Evolutionary conservation across 768 basidiomycete genomes (phyloP), one percentile per base, ranked within the genome.

Genomic region (Amanita rimosa): DNA sequence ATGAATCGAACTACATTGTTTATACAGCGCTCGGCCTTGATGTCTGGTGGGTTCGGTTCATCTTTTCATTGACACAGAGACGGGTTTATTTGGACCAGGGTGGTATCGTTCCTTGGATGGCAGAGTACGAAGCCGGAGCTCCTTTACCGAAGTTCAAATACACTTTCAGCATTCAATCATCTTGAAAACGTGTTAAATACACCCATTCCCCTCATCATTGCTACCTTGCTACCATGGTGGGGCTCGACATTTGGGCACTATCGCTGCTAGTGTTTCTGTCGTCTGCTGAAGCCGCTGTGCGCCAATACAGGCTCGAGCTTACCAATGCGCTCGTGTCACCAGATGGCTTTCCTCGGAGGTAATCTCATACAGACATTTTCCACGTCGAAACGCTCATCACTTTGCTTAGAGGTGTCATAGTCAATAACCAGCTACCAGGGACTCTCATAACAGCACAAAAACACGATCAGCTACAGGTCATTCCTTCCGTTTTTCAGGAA

Each of bases 381-480:
- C 26, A 19, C 13, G 8, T 13, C 31, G 5, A 11, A 46, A 46
- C 22, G 14, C 44, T 46, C 44, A 44, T 16, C 16, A 8, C 17
- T 5, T 22, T 22, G 14, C n/a, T 13, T 36, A 48, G 47, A 2
- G 47, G n/a, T n/a, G 47, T 48, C 5, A 26, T 29, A 10, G 47
- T 39, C 10, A 48, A 48, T 16, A 21, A 35, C n/a, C 7, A 29
- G 6, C 21, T 39, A 8, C 64, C 64, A 45, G 63, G 62, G 6
- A 63, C 65, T 38, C 43, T 68, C 6, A 60, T 68, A n/a, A 56
- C 39, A 6, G 64, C 57, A 4, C 51, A 37, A 62, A 68, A 62
- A 64, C 62, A 49, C 27, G 5, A 13, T 10, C 16, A 29, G n/a
- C 44, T 13, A 43, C 45, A 14, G 22, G 44, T 31, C 35, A 46